These are phyloP conservation scores for Pleurotus citrinopileatus DNA, from an alignment of 768 basidiomycete species.

Conservation along the genomic window DNA sequence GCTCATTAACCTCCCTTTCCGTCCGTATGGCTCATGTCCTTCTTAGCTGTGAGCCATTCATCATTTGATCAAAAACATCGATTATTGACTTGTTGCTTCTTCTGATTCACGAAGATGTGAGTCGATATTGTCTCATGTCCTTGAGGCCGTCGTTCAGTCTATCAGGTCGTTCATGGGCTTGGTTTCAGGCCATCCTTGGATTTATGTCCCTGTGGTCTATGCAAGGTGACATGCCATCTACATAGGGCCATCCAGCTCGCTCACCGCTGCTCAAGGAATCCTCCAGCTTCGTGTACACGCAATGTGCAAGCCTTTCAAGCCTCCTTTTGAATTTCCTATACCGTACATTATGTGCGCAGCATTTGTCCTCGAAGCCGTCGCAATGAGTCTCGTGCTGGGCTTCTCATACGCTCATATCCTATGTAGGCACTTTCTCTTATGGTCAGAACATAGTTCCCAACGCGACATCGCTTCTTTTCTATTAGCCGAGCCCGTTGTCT, in stretches of 20 bases:
- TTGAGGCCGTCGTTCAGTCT: neutral
- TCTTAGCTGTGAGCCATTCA: neutral
- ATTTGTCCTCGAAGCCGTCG: neutral
- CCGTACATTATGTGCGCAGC: neutral
- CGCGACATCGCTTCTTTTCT: neutral
- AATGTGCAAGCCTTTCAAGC: conserved; percentile 4
- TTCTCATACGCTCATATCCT: neutral
- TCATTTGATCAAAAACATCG: neutral
- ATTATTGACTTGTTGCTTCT: neutral
- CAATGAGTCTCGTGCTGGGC: conserved; percentile 1
- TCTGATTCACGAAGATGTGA: neutral
- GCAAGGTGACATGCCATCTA: too few species aligned
- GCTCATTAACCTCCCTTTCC: neutral
- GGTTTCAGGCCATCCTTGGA: neutral
- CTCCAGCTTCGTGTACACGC: conserved; percentile 2
- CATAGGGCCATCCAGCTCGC: neutral
- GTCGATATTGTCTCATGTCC: neutral
- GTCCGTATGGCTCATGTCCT: neutral
- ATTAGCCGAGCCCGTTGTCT: neutral
- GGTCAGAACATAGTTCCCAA: neutral
- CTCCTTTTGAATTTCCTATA: neutral
- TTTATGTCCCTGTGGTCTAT: neutral
- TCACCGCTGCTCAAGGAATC: neutral
- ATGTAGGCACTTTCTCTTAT: neutral
- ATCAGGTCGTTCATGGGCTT: conserved; percentile 2